A percentile compares a stretch with the other conserved stretches of the same genome.
phyloP scores from a whole-genome alignment of 306 rosid genomes.

The Cicer chorassanicum region DNA sequence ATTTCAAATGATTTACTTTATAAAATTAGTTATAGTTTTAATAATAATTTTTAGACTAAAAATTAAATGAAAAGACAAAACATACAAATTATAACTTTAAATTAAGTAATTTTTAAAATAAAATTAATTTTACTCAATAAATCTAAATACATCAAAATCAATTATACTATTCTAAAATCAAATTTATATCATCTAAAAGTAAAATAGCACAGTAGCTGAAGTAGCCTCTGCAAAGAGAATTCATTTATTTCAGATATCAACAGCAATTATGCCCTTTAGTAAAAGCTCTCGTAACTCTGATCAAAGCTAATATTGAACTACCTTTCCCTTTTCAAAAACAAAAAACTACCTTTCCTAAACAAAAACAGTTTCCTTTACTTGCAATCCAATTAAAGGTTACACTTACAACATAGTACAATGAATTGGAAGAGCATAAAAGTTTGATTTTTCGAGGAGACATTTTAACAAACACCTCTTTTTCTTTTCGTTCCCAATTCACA shows the following conservation, averaged over 20 bases:
- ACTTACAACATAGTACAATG: conserved; percentile 7
- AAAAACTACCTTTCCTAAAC: conserved; percentile 7
- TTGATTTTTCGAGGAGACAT: neutral
- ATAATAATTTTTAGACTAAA: too few species aligned
- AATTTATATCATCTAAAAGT: too few species aligned
- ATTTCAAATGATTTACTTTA: too few species aligned
- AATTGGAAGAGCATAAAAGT: neutral
- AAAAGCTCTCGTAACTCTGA: conserved; percentile 21
- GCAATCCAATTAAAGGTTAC: conserved; percentile 31
- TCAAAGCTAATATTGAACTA: conserved; percentile 4
- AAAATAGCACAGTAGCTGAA: neutral
- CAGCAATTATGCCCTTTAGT: conserved; percentile 23
- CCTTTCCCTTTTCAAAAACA: too few species aligned
- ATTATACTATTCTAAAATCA: too few species aligned
- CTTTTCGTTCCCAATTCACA: conserved; percentile 6
- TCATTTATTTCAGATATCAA: conserved; percentile 42
- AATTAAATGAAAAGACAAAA: too few species aligned
- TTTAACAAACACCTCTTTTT: neutral
- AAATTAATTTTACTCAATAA: too few species aligned
- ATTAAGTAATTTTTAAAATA: too few species aligned
- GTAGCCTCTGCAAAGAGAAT: conserved; percentile 37
- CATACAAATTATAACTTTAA: too few species aligned
- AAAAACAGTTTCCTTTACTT: conserved; percentile 33
- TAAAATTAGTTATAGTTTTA: too few species aligned
- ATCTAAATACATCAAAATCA: too few species aligned